Evolutionary conservation across 495 filamentous ascomycete species (phyloP), one percentile per base, ranked within the genome.

Genomic region (Penicillium taxi): DNA sequence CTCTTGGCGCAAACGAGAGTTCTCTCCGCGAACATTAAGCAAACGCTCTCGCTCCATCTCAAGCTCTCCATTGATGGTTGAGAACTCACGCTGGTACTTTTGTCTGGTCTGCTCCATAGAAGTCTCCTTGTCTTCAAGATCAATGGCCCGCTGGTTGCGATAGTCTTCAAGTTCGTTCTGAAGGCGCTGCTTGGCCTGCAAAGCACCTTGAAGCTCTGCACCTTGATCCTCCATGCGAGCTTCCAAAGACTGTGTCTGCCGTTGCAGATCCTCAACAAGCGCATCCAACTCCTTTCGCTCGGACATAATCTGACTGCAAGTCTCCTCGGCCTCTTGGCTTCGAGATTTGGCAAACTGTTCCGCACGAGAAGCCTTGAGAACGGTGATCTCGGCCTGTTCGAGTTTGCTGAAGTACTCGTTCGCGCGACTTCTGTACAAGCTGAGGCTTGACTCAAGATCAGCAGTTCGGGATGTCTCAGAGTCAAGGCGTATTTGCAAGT

Each of bases 101-200:
- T 88, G 88, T 42, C 91, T 74, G 13, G 91, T 96, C 59, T 98
- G 91, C 61, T 98, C 93, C 78, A 95, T 86, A 26, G 83, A 90
- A 6, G 82, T 80, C 58, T 96, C 91, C 53, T 91, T 95, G 59
- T 98, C 91, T 61, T 96, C 91, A 17, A 96, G 81, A 52, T 98
- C 91, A 47, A 93, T 94, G 20, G 89, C 89, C 24, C 90, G 78
- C 56, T 95, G 87, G 55, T 79, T 91, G 37, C 93, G 78, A 63
- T 96, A 98, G 55, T 98, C 91, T 62, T 96, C 91, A 4, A 98
- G 82, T 58, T 98, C 91, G 53, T 98, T 89, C 61, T 98, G 91
- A 5, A 98, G 75, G 28, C 91, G 78, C 58, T 94, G 94, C 69
- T 93, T 95, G 5, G 88, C 78, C 64, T 96, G 89, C 15, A 86